phyloP scores from a whole-genome alignment of 1,284 basidiomycete genomes.

The Boletus austroedulis region DNA sequence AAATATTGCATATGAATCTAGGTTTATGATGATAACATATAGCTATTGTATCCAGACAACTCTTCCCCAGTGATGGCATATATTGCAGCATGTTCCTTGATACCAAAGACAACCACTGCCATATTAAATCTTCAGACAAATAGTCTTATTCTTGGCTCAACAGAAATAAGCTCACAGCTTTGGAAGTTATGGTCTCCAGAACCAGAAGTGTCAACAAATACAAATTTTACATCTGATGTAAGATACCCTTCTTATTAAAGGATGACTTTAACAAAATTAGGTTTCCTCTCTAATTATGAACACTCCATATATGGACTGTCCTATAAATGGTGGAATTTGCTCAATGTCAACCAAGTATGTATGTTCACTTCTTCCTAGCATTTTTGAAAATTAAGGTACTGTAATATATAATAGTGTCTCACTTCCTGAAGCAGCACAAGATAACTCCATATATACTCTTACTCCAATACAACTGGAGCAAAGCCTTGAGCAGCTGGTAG shows the following conservation, averaged over 20 bases:
- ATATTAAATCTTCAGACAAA: background rate
- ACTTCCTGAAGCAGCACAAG: background rate
- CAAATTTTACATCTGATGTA: background rate
- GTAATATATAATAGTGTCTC: background rate
- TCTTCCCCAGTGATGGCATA: background rate
- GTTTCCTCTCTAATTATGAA: background rate
- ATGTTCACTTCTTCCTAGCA: background rate
- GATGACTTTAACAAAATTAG: background rate
- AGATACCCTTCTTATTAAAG: background rate
- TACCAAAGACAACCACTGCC: background rate
- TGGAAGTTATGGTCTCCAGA: background rate
- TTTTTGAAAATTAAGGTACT: background rate
- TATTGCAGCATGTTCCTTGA: background rate
- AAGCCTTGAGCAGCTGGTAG: background rate
- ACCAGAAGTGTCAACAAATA: background rate
- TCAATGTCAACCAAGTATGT: background rate
- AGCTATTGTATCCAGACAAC: background rate
- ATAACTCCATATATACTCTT: background rate
- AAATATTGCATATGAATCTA: background rate
- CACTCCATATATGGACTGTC: background rate
- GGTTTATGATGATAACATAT: background rate
- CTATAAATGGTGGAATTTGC: background rate
- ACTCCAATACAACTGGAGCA: background rate
- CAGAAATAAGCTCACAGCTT: background rate
- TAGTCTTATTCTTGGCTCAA: background rate